Percentiles rank a stretch among this genome's conserved stretches.
These are phyloP conservation scores for Leptographium radiaticola DNA, from an alignment of 2,329 filamentous ascomycete genomes.

Conservation along the genomic window DNA sequence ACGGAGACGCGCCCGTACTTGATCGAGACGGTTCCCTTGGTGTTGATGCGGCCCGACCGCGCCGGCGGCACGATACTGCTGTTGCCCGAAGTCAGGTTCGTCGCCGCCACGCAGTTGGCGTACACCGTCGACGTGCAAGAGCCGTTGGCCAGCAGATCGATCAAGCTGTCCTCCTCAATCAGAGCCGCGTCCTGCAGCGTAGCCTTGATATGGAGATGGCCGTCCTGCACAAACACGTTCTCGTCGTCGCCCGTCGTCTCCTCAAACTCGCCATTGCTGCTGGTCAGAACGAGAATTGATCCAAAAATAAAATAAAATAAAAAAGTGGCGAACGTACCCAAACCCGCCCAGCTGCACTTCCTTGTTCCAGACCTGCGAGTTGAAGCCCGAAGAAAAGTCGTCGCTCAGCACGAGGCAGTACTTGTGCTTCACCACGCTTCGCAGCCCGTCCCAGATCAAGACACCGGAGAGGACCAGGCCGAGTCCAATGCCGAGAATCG, in stretches of 20 bases:
- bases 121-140: constrained; percentile 52
- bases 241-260: constrained; percentile 58
- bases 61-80: constrained; percentile 65
- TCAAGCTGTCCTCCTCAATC: constrained; percentile 50
- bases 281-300: not conserved
- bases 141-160: constrained; percentile 54
- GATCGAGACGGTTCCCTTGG: constrained; percentile 55
- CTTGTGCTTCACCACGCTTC: constrained; percentile 58
- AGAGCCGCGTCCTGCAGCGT: constrained; percentile 59
- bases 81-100: constrained; percentile 59
- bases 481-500: constrained; percentile 55
- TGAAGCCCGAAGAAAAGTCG: constrained; percentile 45
- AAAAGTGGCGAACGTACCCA: constrained; percentile 40
- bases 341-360: constrained; percentile 65
- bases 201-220: constrained; percentile 60
- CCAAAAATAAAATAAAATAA: not conserved
- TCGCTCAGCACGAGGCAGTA: constrained; percentile 59
- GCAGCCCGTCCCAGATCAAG: constrained; percentile 62
- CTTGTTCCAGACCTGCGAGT: constrained; percentile 54
- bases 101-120: constrained; percentile 52
- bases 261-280: constrained; percentile 66
- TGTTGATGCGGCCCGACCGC: constrained; percentile 67
- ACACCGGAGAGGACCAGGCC: constrained; percentile 57
- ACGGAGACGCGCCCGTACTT: constrained; percentile 76
- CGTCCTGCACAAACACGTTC: constrained; percentile 61